Evolutionary conservation across 148 eudicot genomes (phyloP).

Genomic region (Vaccinium myrtillus): DNA sequence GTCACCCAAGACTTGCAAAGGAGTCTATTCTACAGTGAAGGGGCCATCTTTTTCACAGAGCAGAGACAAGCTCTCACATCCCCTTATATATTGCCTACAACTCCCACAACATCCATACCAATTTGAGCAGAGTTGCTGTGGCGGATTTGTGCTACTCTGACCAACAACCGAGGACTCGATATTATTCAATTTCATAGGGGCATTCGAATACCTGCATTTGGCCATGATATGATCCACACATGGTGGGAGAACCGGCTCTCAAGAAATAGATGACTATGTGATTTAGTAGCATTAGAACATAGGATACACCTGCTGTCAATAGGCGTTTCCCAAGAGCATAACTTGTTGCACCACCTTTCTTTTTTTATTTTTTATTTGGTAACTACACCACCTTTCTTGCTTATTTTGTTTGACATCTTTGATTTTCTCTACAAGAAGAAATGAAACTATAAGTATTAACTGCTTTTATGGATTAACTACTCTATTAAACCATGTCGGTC

Average conservation of each 20-base stretch:
- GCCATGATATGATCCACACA: not conserved
- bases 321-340: not conserved
- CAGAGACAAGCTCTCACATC: not conserved
- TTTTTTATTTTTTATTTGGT: not conserved
- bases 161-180: not conserved
- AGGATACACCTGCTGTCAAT: not conserved
- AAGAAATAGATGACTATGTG: not conserved
- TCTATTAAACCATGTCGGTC: not conserved
- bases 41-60: not conserved
- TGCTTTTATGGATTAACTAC: not conserved
- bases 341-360: not conserved
- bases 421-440: not conserved
- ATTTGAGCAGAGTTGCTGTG: not conserved
- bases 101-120: not conserved
- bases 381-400: not conserved
- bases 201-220: not conserved
- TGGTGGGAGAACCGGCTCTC: not conserved
- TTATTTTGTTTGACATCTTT: not conserved
- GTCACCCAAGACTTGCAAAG: not conserved
- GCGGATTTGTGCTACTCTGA: not conserved
- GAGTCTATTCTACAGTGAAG: not conserved
- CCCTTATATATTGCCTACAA: not conserved
- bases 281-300: not conserved
- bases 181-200: not conserved
- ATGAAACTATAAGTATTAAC: not conserved